Base-by-base conservation (phyloP, 768 basidiomycete species). In the Lepiota brunneoincarnata region DNA sequence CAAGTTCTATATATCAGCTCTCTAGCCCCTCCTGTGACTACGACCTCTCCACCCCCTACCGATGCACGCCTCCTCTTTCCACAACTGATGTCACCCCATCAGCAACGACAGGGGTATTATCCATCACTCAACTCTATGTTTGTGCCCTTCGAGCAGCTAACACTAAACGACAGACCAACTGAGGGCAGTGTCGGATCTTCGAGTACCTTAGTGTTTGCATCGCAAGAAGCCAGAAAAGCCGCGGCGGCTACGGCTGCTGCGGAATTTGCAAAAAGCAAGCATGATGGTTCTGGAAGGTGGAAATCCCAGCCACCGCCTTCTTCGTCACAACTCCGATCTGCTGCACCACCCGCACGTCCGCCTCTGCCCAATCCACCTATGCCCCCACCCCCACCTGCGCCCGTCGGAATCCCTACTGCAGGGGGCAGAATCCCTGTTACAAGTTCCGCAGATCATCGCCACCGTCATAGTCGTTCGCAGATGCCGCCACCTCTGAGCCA, bases 71-170 rank as follows among this genome's bases (percentile, higher is more conserved):
- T 86, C 50, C 75, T 75, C 31, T 89, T 88, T 61, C 88, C 89
- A 1, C 74, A 80, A 14, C 78, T 91, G 31, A 92, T 92, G 90
- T 83, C 85, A 1, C 80, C 80, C 52, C 91, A 92, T 55, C 90
- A 92, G 67, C 78, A 82, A 52, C 76, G 71, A 47, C 90, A 92
- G 62, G 90, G 90, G 36, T 92, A 92, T 62, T 78, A 77, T 21
- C 89, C 89, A 1, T 90, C 87, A 4, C 67, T 85, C n/a, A 80
- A 80, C 51, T 89, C 87, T 20, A 91, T 89, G 86, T 90, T 89
- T 59, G 60, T 66, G 56, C 64, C 63, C 67, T 70, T 63, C 59
- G 54, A 63, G 54, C 64, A 58, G 65, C 68, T 38, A 68, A 72
- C 52, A 4, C 44, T 54, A 5, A 46, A 40, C 24, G 44, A 54